Evolutionary conservation across 2,329 filamentous ascomycete genomes (phyloP), one percentile per base, ranked within the genome.

Genomic region (Diplodia corticola): DNA sequence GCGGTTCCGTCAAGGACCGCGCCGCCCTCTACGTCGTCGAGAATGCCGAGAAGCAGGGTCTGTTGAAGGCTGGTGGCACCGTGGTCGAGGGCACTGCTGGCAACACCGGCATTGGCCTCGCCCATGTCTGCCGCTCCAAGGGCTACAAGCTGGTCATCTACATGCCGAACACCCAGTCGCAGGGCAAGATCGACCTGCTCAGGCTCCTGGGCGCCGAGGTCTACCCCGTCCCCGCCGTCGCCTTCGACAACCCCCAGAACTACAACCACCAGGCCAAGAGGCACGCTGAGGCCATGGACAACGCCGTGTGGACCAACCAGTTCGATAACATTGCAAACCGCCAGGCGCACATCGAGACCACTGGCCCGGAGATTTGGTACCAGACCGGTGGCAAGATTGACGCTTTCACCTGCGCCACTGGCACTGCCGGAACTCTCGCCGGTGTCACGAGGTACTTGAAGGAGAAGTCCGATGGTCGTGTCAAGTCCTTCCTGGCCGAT

Each of bases 131-230:
- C 82, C 88, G 94, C 68, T 91, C 90, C 44, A 90, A 90, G 73
- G 95, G 94, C 48, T 98, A 99, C 85, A 90, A 90, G 77, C 88
- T 97, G 60, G 93, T 98, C 76, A 99, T 99, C 77, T 99, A 98
- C 87, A 98, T 99, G 95, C 95, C 95, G 73, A 91, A 99, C 84
- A 98, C 94, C 57, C 95, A 98, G 82, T 96, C 93, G 22, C 94
- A 97, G 81, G 95, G 93, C 77, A 99, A 99, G 84, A 91, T 99
- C 76, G 95, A 98, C 78, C 85, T 99, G 63, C 83, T 99, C 70
- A 86, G 94, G 9, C 84, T 98, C 40, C 86, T 99, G 10, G 95
- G 95, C 70, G 95, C 95, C 28, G 93, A 98, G 79, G 95, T 99
- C 37, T 91, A 96, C 80, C 93, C 95, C 20, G 95, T 99, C 0